A percentile compares a stretch with the other conserved stretches of the same genome.
Conservation (phyloP, 768 basidiomycete species). For the Fibroporia radiculosa region DNA sequence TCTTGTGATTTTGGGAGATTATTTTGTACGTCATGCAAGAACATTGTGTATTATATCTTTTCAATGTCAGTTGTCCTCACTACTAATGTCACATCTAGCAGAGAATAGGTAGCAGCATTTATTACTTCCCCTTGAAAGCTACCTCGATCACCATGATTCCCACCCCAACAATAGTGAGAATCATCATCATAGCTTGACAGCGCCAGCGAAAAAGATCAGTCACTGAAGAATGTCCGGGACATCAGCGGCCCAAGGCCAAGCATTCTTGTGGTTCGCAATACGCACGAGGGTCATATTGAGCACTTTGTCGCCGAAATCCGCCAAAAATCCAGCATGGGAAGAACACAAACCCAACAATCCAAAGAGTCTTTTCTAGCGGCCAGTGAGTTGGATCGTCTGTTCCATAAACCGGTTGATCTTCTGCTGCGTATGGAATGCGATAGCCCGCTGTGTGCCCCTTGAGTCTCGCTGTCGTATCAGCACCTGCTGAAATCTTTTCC, state of each 20-base stretch:
- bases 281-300: slow-evolving; percentile 13
- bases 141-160: slow-evolving; percentile 12
- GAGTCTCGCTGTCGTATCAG: too few relatives aligned
- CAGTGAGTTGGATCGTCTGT: slow-evolving; percentile 8
- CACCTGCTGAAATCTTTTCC: too few relatives aligned
- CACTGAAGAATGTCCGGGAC: slow-evolving; percentile 4
- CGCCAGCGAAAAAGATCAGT: slow-evolving; percentile 14
- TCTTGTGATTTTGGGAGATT: too few relatives aligned
- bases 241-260: neutral
- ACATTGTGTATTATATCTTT: too few relatives aligned
- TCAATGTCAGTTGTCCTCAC: too few relatives aligned
- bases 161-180: slow-evolving; percentile 7
- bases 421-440: neutral
- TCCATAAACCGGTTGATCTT: slow-evolving; percentile 5
- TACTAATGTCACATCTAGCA: neutral
- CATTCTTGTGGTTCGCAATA: neutral
- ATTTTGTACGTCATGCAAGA: slow-evolving; percentile 3
- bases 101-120: neutral
- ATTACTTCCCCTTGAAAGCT: slow-evolving; percentile 10
- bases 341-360: slow-evolving; percentile 11
- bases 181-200: slow-evolving; percentile 14
- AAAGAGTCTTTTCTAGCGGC: slow-evolving; percentile 13
- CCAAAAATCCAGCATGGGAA: slow-evolving; percentile 15
- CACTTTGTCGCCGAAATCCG: slow-evolving; percentile 8
- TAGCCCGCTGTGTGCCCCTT: too few relatives aligned